Evolutionary conservation across 2,329 filamentous ascomycete genomes (phyloP).

Genomic region (Stylonectria norvegica): DNA sequence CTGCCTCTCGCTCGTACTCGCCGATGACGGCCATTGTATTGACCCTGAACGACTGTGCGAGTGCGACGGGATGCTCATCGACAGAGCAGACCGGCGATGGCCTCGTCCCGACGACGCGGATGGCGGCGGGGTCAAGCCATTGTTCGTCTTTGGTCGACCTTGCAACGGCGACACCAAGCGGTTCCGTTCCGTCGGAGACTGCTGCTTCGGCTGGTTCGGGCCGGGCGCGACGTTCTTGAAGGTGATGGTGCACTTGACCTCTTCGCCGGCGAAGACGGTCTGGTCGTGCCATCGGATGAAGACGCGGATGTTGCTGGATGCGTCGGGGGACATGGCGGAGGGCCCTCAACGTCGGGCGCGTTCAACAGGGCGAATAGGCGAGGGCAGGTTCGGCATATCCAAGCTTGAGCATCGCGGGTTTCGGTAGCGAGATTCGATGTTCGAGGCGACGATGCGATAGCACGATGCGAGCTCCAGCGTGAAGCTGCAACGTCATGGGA

Average conservation of each 20-base stretch:
- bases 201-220: constrained; percentile 30
- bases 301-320: constrained; percentile 75
- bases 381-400: constrained; percentile 31
- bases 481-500: constrained; percentile 28
- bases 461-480: constrained; percentile 15
- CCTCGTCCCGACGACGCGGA: constrained; percentile 44
- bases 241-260: constrained; percentile 91
- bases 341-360: constrained; percentile 31
- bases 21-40: constrained; percentile 43
- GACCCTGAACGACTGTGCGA: constrained; percentile 46
- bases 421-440: constrained; percentile 6
- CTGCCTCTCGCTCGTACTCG: constrained; percentile 28
- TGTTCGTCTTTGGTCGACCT: constrained; percentile 38
- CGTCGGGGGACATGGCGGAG: constrained; percentile 48
- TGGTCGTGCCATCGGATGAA: constrained; percentile 93
- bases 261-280: constrained; percentile 93
- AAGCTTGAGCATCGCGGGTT: constrained; percentile 19
- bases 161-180: constrained; percentile 43
- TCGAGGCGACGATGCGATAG: constrained; percentile 14
- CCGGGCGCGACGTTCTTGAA: constrained; percentile 78
- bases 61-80: constrained; percentile 52
- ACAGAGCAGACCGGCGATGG: constrained; percentile 63
- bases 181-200: constrained; percentile 30
- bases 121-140: constrained; percentile 45
- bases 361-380: constrained; percentile 23